Conservation (phyloP, 2,329 filamentous ascomycete species). For the Colletotrichum lentis region DNA sequence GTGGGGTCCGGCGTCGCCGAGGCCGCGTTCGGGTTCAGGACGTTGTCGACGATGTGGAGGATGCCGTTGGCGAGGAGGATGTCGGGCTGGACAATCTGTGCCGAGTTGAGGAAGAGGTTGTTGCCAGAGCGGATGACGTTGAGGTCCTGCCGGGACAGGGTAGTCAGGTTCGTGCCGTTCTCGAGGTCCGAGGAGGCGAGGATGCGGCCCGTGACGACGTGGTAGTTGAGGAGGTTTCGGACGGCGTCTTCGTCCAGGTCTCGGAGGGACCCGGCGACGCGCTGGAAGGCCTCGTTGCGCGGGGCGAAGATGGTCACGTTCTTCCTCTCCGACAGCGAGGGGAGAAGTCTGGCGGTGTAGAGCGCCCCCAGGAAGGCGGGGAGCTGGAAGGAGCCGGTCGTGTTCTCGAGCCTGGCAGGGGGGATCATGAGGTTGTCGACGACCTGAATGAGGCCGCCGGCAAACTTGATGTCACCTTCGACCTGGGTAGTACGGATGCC, state of each 20-base stretch:
- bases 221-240: conserved; percentile 61
- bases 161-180: conserved; percentile 43
- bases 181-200: conserved; percentile 57
- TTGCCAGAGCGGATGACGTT: conserved; percentile 52
- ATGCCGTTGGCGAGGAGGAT: conserved; percentile 66
- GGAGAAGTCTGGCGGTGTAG: conserved; percentile 48
- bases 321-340: conserved; percentile 52
- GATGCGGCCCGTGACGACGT: conserved; percentile 63
- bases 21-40: conserved; percentile 55
- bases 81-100: conserved; percentile 61
- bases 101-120: conserved; percentile 62
- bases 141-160: conserved; percentile 54
- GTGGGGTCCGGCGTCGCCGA: conserved; percentile 49
- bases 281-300: conserved; percentile 59
- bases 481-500: conserved; percentile 54
- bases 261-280: conserved; percentile 54
- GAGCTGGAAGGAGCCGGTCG: conserved; percentile 49
- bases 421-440: conserved; percentile 62
- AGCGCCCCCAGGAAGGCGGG: conserved; percentile 54
- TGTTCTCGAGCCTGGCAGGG: conserved; percentile 51
- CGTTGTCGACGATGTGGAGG: conserved; percentile 64
- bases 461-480: conserved; percentile 56
- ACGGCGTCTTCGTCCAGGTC: conserved; percentile 53
- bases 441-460: conserved; percentile 60
- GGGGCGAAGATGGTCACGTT: conserved; percentile 66